phyloP scores from a whole-genome alignment of 2,329 filamentous ascomycete genomes.

The Aspergillus sergii region DNA sequence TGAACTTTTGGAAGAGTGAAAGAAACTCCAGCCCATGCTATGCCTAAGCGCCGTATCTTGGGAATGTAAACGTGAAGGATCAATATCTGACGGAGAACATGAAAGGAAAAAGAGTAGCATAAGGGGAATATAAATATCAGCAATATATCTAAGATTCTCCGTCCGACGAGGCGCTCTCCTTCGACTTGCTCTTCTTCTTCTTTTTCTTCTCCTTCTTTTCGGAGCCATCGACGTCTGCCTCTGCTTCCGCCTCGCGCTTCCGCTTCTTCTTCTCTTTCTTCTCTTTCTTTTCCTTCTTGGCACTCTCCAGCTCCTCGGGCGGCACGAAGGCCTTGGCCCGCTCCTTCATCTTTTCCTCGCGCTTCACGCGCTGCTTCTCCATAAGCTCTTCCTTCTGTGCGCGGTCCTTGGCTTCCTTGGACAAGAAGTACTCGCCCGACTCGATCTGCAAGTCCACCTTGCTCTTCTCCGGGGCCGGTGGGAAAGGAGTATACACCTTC shows the following conservation, averaged over 20 bases:
- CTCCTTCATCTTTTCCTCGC: slow-evolving; percentile 84
- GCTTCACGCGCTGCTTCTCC: slow-evolving; percentile 83
- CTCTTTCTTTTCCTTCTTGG: slow-evolving; percentile 49
- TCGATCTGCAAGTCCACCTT: slow-evolving; percentile 98
- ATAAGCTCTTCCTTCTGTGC: slow-evolving; percentile 76
- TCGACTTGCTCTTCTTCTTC: slow-evolving; percentile 46
- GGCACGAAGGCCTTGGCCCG: slow-evolving; percentile 84
- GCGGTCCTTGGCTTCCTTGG: slow-evolving; percentile 88
- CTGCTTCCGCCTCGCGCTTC: slow-evolving; percentile 39
- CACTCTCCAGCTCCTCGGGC: slow-evolving; percentile 71
- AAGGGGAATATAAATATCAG: slow-evolving; percentile 13
- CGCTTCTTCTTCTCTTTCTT: slow-evolving; percentile 49
- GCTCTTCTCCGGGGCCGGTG: slow-evolving; percentile 95
- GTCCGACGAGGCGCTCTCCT: slow-evolving; percentile 29
- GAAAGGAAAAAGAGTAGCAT: slow-evolving; percentile 16
- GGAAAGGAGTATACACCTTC: slow-evolving; percentile 96
- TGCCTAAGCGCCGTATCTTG: slow-evolving; percentile 36
- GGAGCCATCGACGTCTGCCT: slow-evolving; percentile 34
- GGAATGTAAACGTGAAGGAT: slow-evolving; percentile 5
- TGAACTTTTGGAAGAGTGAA: slow-evolving; percentile 7
- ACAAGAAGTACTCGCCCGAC: slow-evolving; percentile 93
- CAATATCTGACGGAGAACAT: slow-evolving; percentile 2
- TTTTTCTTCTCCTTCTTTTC: slow-evolving; percentile 67
- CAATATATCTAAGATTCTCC: slow-evolving; percentile 23
- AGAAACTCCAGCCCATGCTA: slow-evolving; percentile 43